Percentiles rank a stretch among this genome's conserved stretches.
These are phyloP conservation scores for Mortierella sp. DNA, from an alignment of 371 early-diverging fungal genomes.

Conservation along the genomic window DNA sequence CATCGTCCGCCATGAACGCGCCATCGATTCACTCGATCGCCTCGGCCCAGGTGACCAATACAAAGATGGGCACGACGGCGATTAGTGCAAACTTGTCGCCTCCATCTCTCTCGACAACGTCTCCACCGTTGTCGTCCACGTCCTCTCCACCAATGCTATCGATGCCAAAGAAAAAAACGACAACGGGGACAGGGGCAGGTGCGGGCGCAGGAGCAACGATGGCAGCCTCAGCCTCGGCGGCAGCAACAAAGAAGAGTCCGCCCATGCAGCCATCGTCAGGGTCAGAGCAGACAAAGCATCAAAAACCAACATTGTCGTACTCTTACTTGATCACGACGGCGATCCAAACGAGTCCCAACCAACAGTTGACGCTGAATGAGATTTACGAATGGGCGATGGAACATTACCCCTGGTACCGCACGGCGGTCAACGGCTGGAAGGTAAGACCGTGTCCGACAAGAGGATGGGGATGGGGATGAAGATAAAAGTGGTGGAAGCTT, in stretches of 20 bases:
- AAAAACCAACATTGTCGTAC: constrained; percentile 92
- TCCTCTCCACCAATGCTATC: constrained; percentile 23
- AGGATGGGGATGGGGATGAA: too few relatives aligned
- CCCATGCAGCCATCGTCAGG: constrained; percentile 20
- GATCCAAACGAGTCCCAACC: constrained; percentile 77
- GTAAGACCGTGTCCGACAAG: constrained; percentile 52
- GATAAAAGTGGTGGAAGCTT: not conserved
- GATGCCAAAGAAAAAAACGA: constrained; percentile 32
- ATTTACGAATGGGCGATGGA: constrained; percentile 94
- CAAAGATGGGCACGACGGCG: constrained; percentile 27
- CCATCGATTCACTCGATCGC: constrained; percentile 40
- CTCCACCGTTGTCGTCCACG: not conserved
- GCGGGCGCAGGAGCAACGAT: not conserved
- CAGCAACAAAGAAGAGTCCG: constrained; percentile 22
- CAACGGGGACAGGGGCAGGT: not conserved
- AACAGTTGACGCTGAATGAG: constrained; percentile 87
- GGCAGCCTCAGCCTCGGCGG: constrained; percentile 7
- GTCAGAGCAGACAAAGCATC: constrained; percentile 37
- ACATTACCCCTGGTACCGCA: constrained; percentile 79
- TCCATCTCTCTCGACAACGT: constrained; percentile 17
- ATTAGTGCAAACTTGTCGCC: constrained; percentile 35
- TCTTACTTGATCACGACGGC: constrained; percentile 94
- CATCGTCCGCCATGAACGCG: constrained; percentile 1
- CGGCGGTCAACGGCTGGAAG: constrained; percentile 89
- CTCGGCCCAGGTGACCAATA: constrained; percentile 26